Conservation (phyloP, 2,329 filamentous ascomycete species). For the Epichloe sibirici region DNA sequence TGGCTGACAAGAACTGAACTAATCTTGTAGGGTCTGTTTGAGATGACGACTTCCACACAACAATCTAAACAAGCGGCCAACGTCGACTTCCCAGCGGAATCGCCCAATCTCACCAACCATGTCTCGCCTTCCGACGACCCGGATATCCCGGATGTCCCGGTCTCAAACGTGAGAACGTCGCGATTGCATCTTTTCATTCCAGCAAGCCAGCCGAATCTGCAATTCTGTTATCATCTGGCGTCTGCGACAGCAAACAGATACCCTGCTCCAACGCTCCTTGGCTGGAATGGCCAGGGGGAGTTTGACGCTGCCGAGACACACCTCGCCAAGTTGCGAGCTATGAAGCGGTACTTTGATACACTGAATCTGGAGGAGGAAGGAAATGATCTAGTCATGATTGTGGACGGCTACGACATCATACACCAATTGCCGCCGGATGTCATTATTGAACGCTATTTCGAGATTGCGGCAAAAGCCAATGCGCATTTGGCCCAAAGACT, state of each 20-base stretch:
- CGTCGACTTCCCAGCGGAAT: background rate
- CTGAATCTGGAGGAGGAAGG: constrained; percentile 20
- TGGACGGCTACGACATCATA: constrained; percentile 52
- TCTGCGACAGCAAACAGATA: constrained; percentile 26
- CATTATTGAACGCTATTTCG: constrained; percentile 49
- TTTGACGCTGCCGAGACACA: constrained; percentile 24
- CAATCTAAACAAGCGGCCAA: background rate
- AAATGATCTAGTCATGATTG: constrained; percentile 49
- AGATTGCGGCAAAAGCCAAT: constrained; percentile 40
- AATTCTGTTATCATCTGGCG: constrained; percentile 26
- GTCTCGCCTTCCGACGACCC: background rate
- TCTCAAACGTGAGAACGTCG: constrained; percentile 12
- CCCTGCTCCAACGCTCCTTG: constrained; percentile 25
- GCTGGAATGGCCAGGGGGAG: constrained; percentile 24
- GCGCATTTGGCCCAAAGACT: constrained; percentile 36
- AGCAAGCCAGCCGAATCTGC: constrained; percentile 23
- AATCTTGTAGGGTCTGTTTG: background rate
- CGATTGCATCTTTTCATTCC: constrained; percentile 26
- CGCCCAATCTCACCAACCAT: background rate
- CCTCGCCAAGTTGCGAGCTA: constrained; percentile 26
- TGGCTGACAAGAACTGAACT: background rate
- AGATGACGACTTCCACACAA: background rate
- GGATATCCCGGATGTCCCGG: background rate
- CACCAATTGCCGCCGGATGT: constrained; percentile 54
- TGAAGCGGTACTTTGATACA: constrained; percentile 22